Evolutionary conservation across 2,329 filamentous ascomycete species (phyloP), one percentile per base, ranked within the genome.

Genomic region (Hirsutella minnesotensis): DNA sequence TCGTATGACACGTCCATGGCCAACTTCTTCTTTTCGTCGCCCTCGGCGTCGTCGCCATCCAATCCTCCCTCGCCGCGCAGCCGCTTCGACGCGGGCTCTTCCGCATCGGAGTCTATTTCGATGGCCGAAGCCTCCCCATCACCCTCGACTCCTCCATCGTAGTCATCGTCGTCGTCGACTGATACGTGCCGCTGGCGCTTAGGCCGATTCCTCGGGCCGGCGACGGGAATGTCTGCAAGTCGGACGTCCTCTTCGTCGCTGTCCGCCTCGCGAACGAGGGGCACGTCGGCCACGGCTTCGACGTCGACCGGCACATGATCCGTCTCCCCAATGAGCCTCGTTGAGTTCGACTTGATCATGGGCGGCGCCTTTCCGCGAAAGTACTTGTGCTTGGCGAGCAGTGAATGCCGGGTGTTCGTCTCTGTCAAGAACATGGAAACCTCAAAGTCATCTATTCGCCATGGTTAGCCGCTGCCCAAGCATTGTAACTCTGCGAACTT

Each of bases 351-450:
- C 40, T 67, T 72, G 35, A 79, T 66, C 52, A 65, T 70, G 1
- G 64, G 64, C 43, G 71, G 68, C 0, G 65, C 60, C 39, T 70
- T 76, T 44, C 81, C 74, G 45, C 75, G 71, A 51, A 88, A 88
- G 16, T 77, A 73, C 64, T 95, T 95, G 53, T 86, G 80, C 61
- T 92, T 94, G 44, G 81, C 83, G 45, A 96, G 73, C 31, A 98
- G 69, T 29, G 87, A 85, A 66, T 96, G 92, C 13, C 88, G 79
- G 3, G 83, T 89, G 41, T 77, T 81, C 8, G 83, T 84, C 60
- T 95, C 86, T 38, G 86, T 94, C 50, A 98, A 70, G 64, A 95
- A 96, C 50, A 98, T 84, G 31, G 88, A 86, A 13, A 95, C 87
- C 58, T 96, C 88, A 57, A 95, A 98, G 52, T 95, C 90, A 62